Conservation (phyloP, 495 filamentous ascomycete genomes). For the Penicillium arizonense region DNA sequence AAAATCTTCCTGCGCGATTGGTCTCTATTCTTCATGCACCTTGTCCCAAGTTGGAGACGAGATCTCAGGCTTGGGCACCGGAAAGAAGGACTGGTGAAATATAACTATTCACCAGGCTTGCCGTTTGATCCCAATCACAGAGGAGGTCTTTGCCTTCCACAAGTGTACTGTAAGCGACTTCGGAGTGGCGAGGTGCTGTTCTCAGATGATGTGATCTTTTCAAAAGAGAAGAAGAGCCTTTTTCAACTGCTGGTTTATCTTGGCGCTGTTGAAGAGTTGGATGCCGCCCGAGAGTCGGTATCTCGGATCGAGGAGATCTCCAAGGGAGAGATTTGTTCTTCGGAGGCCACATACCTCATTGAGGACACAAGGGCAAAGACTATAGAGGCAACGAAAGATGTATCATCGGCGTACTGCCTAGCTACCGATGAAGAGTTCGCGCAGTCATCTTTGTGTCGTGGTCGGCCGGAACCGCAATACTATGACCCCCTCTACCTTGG, state of each 20-base stretch:
- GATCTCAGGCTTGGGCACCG: slow-evolving; percentile 26
- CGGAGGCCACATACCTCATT: slow-evolving; percentile 17
- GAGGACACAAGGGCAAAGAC: slow-evolving; percentile 1
- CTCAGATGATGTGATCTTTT: slow-evolving; percentile 32
- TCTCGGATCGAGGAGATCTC: slow-evolving; percentile 13
- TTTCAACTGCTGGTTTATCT: slow-evolving; percentile 31
- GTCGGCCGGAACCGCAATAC: slow-evolving; percentile 18
- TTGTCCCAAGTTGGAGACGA: slow-evolving; percentile 28
- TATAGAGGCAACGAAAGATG: background rate
- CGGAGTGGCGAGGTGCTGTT: background rate
- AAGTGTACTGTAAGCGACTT: slow-evolving; percentile 27
- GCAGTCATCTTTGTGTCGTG: slow-evolving; percentile 17
- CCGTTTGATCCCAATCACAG: slow-evolving; percentile 29
- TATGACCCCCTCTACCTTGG: slow-evolving; percentile 18
- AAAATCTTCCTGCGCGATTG: slow-evolving; percentile 35
- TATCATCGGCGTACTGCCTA: slow-evolving; percentile 11
- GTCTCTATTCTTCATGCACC: slow-evolving; percentile 30
- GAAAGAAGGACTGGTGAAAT: slow-evolving; percentile 23
- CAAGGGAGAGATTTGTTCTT: slow-evolving; percentile 10
- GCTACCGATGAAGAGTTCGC: slow-evolving; percentile 24
- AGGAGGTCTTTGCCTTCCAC: slow-evolving; percentile 32
- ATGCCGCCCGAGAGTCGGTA: slow-evolving; percentile 1
- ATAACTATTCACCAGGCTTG: slow-evolving; percentile 24
- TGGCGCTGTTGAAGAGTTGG: slow-evolving; percentile 2
- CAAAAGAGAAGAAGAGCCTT: slow-evolving; percentile 8